Evolutionary conservation across 768 basidiomycete genomes (phyloP), one percentile per base, ranked within the genome.

Genomic region (Leccinum arenicola): DNA sequence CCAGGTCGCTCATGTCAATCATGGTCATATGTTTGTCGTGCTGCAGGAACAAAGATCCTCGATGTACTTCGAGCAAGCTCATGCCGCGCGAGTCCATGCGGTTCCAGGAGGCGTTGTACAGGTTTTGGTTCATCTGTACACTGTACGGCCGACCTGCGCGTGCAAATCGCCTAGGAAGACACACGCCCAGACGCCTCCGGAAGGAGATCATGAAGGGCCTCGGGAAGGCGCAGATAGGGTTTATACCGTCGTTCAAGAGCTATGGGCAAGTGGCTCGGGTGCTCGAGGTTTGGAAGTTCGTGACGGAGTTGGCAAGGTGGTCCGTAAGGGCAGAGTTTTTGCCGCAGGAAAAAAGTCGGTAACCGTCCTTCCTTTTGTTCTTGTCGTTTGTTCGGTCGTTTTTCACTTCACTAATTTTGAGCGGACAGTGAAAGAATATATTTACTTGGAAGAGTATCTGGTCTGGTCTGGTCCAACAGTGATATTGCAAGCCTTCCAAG

Each of bases 11-110:
- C 58, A 66, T 55, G 27, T n/a, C 11, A 15, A 38, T 38, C 15
- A 0, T 38, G 36, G 15, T 40, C 17, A 9, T 40, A 40, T 40
- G 38, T 8, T 40, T 40, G n/a, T n/a, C 49, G 3, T 14, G 11
- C 45, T 45, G 21, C 40, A 79, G 79, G 54, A 54, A 75, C 58
- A 77, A 78, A 58, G 74, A 78, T 57, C 73, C 74, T 9, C 60
- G 63, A 14, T 75, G 69, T 17, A 19, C 31, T 4, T 65, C 56
- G 15, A 76, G 73, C 54, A 62, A 55, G n/a, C 31, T 33, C 31
- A 61, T 73, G 9, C 33, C 50, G 3, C 23, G n/a, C 7, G 78
- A 80, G 60, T 73, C 75, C n/a, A 33, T 62, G n/a, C 67, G 64
- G 7, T 74, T 76, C 43, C 62, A 61, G 9, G 50, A 59, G 7